A percentile compares a stretch with the other conserved stretches of the same genome.
These are phyloP conservation scores for Trametes gibbosa DNA, from an alignment of 768 basidiomycete genomes.

Conservation along the genomic window DNA sequence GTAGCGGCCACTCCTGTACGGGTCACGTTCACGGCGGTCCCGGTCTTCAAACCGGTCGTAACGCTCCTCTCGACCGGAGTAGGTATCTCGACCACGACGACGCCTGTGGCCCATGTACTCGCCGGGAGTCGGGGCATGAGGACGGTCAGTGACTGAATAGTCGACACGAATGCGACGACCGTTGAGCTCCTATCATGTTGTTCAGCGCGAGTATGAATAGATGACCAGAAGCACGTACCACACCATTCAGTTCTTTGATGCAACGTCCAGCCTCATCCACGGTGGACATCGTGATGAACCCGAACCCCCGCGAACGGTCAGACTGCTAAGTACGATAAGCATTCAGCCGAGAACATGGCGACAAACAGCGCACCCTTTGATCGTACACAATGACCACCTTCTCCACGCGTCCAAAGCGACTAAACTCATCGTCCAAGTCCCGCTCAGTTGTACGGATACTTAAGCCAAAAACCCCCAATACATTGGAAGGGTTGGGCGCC, in stretches of 20 bases:
- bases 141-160: conserved; percentile 90
- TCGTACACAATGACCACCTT: conserved; percentile 98
- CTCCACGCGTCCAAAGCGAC: conserved; percentile 82
- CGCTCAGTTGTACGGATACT: conserved; percentile 93
- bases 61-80: conserved; percentile 32
- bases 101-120: conserved; percentile 96
- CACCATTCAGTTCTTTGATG: conserved; percentile 88
- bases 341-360: neutral
- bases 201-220: conserved; percentile 6
- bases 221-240: conserved; percentile 50
- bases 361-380: conserved; percentile 68
- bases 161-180: conserved; percentile 96
- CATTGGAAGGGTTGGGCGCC: conserved; percentile 85
- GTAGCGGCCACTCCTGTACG: conserved; percentile 36
- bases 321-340: conserved; percentile 48
- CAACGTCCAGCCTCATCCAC: conserved; percentile 87
- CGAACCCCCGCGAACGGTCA: conserved; percentile 95
- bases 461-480: conserved; percentile 97
- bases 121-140: conserved; percentile 95
- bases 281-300: conserved; percentile 91
- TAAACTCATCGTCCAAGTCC: conserved; percentile 94
- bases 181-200: conserved; percentile 70
- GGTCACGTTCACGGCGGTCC: conserved; percentile 47
- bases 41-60: conserved; percentile 45
- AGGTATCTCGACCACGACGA: conserved; percentile 42